Evolutionary conservation across 192 early-diverging fungal species (phyloP).

Genomic region (Coemansia asiatica): DNA sequence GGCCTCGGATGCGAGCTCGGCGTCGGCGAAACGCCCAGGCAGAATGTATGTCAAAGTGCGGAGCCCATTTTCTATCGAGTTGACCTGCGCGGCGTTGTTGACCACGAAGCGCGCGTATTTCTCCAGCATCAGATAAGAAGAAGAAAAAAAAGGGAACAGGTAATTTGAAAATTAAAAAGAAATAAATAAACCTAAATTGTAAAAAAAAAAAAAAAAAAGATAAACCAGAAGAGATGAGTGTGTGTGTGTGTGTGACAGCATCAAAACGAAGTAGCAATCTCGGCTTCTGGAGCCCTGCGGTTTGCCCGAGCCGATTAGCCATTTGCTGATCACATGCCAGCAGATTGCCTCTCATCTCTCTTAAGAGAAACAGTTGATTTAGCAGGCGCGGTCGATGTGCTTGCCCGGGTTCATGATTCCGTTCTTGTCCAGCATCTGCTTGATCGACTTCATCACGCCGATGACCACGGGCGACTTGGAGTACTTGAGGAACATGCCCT

Average conservation of each 20-base stretch:
- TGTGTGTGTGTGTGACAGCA: not conserved
- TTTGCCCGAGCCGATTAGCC: not conserved
- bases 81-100: conserved; percentile 86
- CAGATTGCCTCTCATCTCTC: no score
- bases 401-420: conserved; percentile 91
- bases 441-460: conserved; percentile 80
- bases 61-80: conserved; percentile 81
- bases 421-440: conserved; percentile 86
- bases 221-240: not conserved
- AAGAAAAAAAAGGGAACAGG: not conserved
- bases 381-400: conserved; percentile 50
- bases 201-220: not conserved
- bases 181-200: not conserved
- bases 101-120: conserved; percentile 82
- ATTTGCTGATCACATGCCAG: not conserved
- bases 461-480: conserved; percentile 86
- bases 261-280: not conserved
- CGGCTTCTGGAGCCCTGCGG: not conserved
- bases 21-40: conserved; percentile 89
- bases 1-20: conserved; percentile 89
- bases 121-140: conserved; percentile 46
- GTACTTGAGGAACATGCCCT: conserved; percentile 72
- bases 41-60: conserved; percentile 88
- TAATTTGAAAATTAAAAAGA: not conserved
- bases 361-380: not conserved